Conservation (phyloP, 352 stramenopile genomes). For the Phytophthora macrochlamydospora region DNA sequence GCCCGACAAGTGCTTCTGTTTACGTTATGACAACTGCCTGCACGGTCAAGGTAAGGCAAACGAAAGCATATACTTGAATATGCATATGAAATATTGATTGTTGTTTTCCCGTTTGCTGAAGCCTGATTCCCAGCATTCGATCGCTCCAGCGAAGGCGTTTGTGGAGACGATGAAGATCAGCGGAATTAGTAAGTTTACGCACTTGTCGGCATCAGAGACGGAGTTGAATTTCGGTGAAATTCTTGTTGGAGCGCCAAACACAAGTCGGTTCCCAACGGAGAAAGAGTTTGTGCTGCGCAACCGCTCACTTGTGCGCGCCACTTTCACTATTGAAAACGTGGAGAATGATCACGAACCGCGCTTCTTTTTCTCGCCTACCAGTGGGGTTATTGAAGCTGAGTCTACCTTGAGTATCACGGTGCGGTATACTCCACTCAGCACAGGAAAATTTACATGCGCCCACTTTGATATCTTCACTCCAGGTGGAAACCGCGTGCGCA, state of each 20-base stretch:
- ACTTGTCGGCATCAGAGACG: conserved; percentile 81
- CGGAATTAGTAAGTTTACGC: conserved; percentile 90
- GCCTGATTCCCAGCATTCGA: conserved; percentile 31
- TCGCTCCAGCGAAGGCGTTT: conserved; percentile 21
- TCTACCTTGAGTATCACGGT: conserved; percentile 73
- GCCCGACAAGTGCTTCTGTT: conserved; percentile 72
- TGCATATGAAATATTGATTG: background rate
- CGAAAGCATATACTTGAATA: background rate
- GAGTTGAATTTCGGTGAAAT: conserved; percentile 88
- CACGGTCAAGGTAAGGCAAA: conserved; percentile 53
- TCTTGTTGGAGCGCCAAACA: conserved; percentile 63
- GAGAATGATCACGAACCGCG: conserved; percentile 88
- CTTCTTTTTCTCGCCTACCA: conserved; percentile 81
- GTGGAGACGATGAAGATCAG: conserved; percentile 85
- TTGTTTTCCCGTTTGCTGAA: conserved; percentile 13
- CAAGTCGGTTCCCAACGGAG: conserved; percentile 50
- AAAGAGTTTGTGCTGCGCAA: conserved; percentile 90
- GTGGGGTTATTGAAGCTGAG: conserved; percentile 77
- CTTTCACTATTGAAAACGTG: conserved; percentile 70
- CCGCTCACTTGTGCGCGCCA: conserved; percentile 89
- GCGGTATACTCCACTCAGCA: conserved; percentile 79
- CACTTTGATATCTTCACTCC: conserved; percentile 91
- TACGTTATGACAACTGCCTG: conserved; percentile 86
- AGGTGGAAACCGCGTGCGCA: conserved; percentile 80
- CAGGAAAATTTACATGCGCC: conserved; percentile 90